Conservation (phyloP, 2,329 filamentous ascomycete genomes). For the Stachybotrys chartarum region DNA sequence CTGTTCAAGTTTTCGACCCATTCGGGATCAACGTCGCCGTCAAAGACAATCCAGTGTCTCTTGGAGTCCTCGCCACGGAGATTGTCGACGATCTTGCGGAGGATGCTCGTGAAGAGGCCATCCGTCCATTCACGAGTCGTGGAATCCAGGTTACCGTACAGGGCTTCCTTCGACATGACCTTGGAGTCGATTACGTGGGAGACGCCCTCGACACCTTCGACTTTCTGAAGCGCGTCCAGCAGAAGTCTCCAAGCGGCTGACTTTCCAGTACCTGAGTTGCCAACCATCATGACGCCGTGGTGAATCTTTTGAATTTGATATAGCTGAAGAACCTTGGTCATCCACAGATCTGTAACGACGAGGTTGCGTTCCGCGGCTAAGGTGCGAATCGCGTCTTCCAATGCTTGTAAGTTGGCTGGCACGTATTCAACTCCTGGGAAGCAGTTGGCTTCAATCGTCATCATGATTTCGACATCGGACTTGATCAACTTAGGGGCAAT, state of each 20-base stretch:
- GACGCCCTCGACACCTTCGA: constrained; percentile 88
- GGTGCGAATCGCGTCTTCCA: constrained; percentile 74
- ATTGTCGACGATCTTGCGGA: constrained; percentile 98
- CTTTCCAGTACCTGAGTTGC: constrained; percentile 95
- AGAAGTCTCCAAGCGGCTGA: constrained; percentile 91
- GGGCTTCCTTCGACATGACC: constrained; percentile 98
- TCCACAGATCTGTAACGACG: constrained; percentile 89
- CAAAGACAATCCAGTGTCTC: constrained; percentile 98
- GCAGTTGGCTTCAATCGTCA: constrained; percentile 70
- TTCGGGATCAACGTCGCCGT: constrained; percentile 97
- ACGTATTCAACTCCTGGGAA: constrained; percentile 94
- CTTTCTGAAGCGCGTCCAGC: constrained; percentile 81
- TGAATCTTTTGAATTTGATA: constrained; percentile 98
- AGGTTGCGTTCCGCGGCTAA: constrained; percentile 81
- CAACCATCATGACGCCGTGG: constrained; percentile 99
- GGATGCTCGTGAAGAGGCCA: constrained; percentile 92
- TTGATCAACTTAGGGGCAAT: constrained; percentile 97
- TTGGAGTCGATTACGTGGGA: constrained; percentile 98
- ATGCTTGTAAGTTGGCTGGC: constrained; percentile 72
- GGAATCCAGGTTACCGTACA: constrained; percentile 92
- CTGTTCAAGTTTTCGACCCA: constrained; percentile 99
- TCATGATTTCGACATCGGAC: constrained; percentile 83
- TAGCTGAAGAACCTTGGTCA: constrained; percentile 92
- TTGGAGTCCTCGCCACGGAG: constrained; percentile 94
- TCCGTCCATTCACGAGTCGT: constrained; percentile 99